phyloP scores from a whole-genome alignment of 352 stramenopile genomes.

The Pythium dissimile region DNA sequence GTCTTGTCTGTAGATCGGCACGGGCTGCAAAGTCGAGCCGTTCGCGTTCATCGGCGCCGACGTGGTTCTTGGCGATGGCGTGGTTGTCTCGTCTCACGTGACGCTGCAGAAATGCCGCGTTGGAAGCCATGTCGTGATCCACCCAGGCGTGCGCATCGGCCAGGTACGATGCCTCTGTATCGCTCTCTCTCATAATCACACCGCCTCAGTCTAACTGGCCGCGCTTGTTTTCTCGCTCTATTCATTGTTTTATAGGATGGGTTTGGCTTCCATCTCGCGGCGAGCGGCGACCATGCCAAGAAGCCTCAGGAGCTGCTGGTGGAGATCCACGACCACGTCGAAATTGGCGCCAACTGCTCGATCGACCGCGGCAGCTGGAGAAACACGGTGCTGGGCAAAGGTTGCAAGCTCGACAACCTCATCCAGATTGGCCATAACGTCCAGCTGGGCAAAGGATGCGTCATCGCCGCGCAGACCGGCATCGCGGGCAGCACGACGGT shows the following conservation, averaged over 20 bases:
- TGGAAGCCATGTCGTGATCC: constrained; percentile 61
- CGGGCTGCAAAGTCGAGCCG: constrained; percentile 45
- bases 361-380: constrained; percentile 86
- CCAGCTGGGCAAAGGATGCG: constrained; percentile 62
- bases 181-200: not conserved
- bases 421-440: constrained; percentile 89
- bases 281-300: constrained; percentile 60
- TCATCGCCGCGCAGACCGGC: constrained; percentile 76
- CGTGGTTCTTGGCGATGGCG: constrained; percentile 56
- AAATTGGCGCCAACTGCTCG: constrained; percentile 80
- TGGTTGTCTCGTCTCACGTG: constrained; percentile 41
- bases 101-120: constrained; percentile 72
- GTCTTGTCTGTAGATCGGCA: constrained; percentile 42
- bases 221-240: not conserved
- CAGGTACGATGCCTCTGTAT: constrained; percentile 28
- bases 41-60: constrained; percentile 53
- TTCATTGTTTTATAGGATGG: constrained; percentile 72
- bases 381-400: constrained; percentile 65
- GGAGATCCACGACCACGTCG: constrained; percentile 76
- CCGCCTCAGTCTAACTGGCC: not conserved
- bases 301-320: constrained; percentile 79
- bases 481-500: constrained; percentile 83
- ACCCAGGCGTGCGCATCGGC: constrained; percentile 64
- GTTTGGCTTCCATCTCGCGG: constrained; percentile 75
- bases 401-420: constrained; percentile 84